Base-by-base conservation (phyloP, 2,329 filamentous ascomycete species). In the Curvularia sp. region DNA sequence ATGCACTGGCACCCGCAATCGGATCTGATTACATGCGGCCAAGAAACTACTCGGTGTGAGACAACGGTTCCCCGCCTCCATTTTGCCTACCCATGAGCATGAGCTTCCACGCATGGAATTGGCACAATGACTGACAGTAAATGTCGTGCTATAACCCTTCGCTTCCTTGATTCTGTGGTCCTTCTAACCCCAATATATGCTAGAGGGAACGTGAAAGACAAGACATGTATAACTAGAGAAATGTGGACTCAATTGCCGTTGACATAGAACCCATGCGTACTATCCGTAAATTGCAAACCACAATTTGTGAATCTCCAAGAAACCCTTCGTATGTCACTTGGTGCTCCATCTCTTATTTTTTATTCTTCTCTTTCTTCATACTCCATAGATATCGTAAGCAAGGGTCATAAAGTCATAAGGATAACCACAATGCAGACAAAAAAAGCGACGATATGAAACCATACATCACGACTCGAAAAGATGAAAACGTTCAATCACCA, bases 31-130 rank as follows among this genome's bases (percentile, higher is more conserved):
- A 15, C 22, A 22, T 51, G 24, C 12, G 13, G 26, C 28, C 38
- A 20, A 51, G 26, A 8, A 42, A 26, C 26, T 24, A 30, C 18
- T 73, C 63, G 68, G 26, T 31, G 55, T 50, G 43, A 61, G 69
- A 68, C 71, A 75, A 64, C 67, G 73, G 68, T 58, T 66, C 49
- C 52, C 57, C 55, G 58, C 51, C 28, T 47, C 30, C 39, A 56
- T 51, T 22, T 24, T 18, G 28, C 42, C 18, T 39, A 22, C 18
- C 15, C 18, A 3, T 46, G 18, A 24, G 18, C 46, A 15, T 30
- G 10, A 30, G 24, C 24, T 13, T 15, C 43, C 26, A 46, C n/a
- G 26, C 15, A 18, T 26, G 24, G 13, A 18, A 24, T 28, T 28
- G 26, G 15, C 15, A 22, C 24, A 13, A 20, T 10, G 22, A 24